phyloP scores from a whole-genome alignment of 208 protist genomes.

The Strigomonas galati region DNA sequence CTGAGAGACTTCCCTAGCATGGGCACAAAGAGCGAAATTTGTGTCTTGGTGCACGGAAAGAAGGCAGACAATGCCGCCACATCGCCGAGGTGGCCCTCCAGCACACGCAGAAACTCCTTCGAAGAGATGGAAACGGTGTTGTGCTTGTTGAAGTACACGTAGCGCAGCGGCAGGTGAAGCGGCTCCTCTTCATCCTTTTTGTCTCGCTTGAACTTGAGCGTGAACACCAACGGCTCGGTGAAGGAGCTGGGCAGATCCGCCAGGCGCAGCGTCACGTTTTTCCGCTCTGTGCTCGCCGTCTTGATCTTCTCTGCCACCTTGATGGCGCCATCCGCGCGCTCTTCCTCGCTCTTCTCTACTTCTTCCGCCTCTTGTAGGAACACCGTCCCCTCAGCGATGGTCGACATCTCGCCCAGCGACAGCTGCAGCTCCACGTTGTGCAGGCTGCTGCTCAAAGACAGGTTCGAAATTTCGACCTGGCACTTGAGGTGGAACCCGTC shows the following conservation, averaged over 20 bases:
- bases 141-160: slow-evolving; percentile 61
- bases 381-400: neutral
- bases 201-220: slow-evolving; percentile 37
- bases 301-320: slow-evolving; percentile 43
- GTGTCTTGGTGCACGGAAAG: slow-evolving; percentile 37
- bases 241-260: slow-evolving; percentile 29
- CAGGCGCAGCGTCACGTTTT: slow-evolving; percentile 28
- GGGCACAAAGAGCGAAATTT: slow-evolving; percentile 30
- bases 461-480: slow-evolving; percentile 39
- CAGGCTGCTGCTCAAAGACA: slow-evolving; percentile 21
- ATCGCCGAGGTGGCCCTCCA: slow-evolving; percentile 23
- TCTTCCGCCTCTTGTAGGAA: neutral
- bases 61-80: slow-evolving; percentile 45
- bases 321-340: neutral
- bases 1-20: slow-evolving; percentile 32
- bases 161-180: slow-evolving; percentile 31
- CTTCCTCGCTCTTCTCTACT: neutral
- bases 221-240: slow-evolving; percentile 26
- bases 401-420: neutral
- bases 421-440: slow-evolving; percentile 22
- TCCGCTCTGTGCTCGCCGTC: slow-evolving; percentile 20
- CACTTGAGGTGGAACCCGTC: slow-evolving; percentile 37
- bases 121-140: slow-evolving; percentile 18
- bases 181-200: slow-evolving; percentile 21
- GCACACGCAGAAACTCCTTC: slow-evolving; percentile 36